phyloP scores from a whole-genome alignment of 352 stramenopile genomes.

The Stephanocyclus meneghinianus region DNA sequence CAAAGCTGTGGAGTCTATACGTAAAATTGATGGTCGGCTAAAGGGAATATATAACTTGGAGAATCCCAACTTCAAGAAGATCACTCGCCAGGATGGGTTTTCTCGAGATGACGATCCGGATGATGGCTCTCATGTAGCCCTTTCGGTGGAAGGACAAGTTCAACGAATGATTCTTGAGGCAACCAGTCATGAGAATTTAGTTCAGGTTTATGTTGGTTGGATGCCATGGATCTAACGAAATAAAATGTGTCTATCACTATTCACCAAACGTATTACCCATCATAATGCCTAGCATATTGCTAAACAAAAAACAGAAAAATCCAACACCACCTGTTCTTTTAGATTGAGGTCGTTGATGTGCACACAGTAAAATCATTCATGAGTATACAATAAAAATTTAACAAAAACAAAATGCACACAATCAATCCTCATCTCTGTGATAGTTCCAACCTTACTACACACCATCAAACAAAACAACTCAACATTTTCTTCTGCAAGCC shows the following conservation, averaged over 20 bases:
- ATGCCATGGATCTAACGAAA: slow-evolving; percentile 78
- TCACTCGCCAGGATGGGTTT: slow-evolving; percentile 18
- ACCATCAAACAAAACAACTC: too few relatives aligned
- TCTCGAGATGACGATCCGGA: slow-evolving; percentile 10
- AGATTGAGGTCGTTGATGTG: too few relatives aligned
- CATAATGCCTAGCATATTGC: too few relatives aligned
- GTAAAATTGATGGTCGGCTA: slow-evolving; percentile 78
- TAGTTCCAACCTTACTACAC: too few relatives aligned
- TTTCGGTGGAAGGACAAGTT: slow-evolving; percentile 84
- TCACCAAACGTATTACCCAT: background rate
- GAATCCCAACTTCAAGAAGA: slow-evolving; percentile 81
- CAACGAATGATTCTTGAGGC: slow-evolving; percentile 83
- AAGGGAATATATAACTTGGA: slow-evolving; percentile 82
- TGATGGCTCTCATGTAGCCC: slow-evolving; percentile 53
- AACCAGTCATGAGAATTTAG: slow-evolving; percentile 81
- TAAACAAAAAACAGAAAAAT: too few relatives aligned
- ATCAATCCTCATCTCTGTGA: too few relatives aligned
- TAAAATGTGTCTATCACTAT: background rate
- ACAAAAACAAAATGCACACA: too few relatives aligned
- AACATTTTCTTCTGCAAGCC: too few relatives aligned
- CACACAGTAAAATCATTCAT: too few relatives aligned
- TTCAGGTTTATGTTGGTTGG: slow-evolving; percentile 85
- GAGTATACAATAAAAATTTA: too few relatives aligned
- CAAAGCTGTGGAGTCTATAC: slow-evolving; percentile 60
- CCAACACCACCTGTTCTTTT: too few relatives aligned